These are phyloP conservation scores for Boletellus sp. DNA, from an alignment of 768 basidiomycete species.

Conservation along the genomic window DNA sequence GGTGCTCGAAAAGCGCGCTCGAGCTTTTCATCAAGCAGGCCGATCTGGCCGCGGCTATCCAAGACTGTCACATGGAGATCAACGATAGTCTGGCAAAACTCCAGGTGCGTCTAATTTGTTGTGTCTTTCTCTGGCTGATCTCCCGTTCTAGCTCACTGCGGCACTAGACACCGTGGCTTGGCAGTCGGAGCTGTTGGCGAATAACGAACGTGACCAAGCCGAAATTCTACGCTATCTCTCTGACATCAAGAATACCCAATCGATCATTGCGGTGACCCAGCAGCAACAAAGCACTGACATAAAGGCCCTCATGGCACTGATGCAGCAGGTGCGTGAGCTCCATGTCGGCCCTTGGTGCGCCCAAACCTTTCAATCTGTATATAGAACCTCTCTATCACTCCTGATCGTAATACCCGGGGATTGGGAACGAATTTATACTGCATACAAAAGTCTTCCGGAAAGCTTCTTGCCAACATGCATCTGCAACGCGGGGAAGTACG, in stretches of 20 bases:
- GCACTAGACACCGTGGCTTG: conserved; percentile 45
- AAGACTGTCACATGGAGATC: conserved; percentile 42
- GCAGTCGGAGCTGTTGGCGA: conserved; percentile 43
- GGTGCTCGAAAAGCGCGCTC: conserved; percentile 38
- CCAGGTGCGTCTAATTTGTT: conserved; percentile 33
- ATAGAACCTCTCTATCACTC: conserved; percentile 21
- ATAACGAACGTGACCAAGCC: conserved; percentile 39
- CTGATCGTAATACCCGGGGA: conserved; percentile 34
- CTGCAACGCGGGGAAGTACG: conserved; percentile 51
- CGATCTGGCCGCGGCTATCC: conserved; percentile 43
- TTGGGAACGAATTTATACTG: conserved; percentile 48
- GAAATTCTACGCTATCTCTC: conserved; percentile 43
- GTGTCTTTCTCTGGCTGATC: conserved; percentile 6
- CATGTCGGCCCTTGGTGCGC: neutral
- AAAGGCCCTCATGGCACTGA: conserved; percentile 42
- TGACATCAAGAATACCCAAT: conserved; percentile 41
- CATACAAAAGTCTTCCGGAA: conserved; percentile 43
- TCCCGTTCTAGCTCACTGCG: conserved; percentile 37
- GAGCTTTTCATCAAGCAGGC: conserved; percentile 45
- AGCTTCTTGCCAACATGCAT: conserved; percentile 48
- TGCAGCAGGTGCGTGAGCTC: conserved; percentile 42
- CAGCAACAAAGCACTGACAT: conserved; percentile 35
- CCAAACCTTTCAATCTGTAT: conserved; percentile 14
- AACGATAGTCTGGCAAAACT: conserved; percentile 46
- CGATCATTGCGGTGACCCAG: conserved; percentile 32